phyloP scores from a whole-genome alignment of 2,329 filamentous ascomycete genomes.

The Fusarium compactum region DNA sequence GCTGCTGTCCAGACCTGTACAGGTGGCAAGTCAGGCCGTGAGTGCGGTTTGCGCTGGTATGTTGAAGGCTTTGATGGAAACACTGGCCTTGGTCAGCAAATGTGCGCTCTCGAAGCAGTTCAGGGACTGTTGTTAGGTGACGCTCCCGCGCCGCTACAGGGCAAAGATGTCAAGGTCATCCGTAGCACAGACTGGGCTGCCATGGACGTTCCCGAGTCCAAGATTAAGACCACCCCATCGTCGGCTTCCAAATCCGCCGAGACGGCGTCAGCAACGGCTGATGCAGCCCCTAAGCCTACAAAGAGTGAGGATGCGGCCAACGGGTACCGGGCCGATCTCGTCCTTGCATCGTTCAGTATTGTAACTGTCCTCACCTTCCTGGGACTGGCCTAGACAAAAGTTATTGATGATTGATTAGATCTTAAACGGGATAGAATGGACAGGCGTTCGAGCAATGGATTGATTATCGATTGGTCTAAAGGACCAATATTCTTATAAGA shows the following conservation, averaged over 20 bases:
- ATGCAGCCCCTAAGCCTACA: slow-evolving; percentile 21
- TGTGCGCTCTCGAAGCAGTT: slow-evolving; percentile 73
- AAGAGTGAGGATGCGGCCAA: slow-evolving; percentile 39
- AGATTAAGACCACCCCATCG: slow-evolving; percentile 28
- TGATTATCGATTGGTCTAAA: slow-evolving; percentile 13
- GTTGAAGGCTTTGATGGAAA: slow-evolving; percentile 66
- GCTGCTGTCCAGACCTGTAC: slow-evolving; percentile 70
- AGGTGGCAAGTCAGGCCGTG: slow-evolving; percentile 63
- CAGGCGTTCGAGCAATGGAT: slow-evolving; percentile 33
- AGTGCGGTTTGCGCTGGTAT: slow-evolving; percentile 75
- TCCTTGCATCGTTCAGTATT: slow-evolving; percentile 41
- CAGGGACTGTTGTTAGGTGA: slow-evolving; percentile 67
- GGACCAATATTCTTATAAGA: slow-evolving; percentile 33
- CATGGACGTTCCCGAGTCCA: slow-evolving; percentile 26
- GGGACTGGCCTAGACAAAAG: slow-evolving; percentile 31
- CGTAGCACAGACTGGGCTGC: slow-evolving; percentile 46
- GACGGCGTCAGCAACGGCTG: slow-evolving; percentile 17
- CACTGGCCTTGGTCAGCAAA: slow-evolving; percentile 71
- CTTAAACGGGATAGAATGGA: slow-evolving; percentile 30
- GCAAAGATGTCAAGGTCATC: slow-evolving; percentile 61
- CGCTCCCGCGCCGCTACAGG: slow-evolving; percentile 60
- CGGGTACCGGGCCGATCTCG: slow-evolving; percentile 26
- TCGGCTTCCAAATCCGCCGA: slow-evolving; percentile 3
- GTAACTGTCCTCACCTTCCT: slow-evolving; percentile 37
- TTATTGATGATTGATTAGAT: slow-evolving; percentile 33